These are phyloP conservation scores for Neurospora sp. DNA, from an alignment of 495 filamentous ascomycete genomes.

Conservation along the genomic window DNA sequence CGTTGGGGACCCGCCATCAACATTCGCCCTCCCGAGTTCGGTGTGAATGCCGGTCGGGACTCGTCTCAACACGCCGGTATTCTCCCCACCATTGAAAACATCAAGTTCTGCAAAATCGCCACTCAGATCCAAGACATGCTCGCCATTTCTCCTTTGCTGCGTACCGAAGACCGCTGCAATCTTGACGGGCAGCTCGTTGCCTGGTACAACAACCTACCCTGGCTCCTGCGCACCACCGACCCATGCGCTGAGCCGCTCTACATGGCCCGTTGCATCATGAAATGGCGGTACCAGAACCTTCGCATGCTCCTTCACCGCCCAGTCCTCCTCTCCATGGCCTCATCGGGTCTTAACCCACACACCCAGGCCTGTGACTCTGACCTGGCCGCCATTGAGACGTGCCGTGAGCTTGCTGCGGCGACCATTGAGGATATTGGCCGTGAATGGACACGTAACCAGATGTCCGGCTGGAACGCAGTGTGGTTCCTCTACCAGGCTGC, in stretches of 20 bases:
- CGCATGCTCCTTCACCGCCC: slow-evolving; percentile 74
- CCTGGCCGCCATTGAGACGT: slow-evolving; percentile 56
- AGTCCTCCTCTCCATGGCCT: slow-evolving; percentile 59
- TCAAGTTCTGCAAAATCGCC: slow-evolving; percentile 71
- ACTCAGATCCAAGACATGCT: slow-evolving; percentile 69
- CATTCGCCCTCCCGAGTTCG: slow-evolving; percentile 53
- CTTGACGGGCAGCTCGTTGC: slow-evolving; percentile 58
- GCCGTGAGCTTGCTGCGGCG: slow-evolving; percentile 56
- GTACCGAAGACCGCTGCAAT: slow-evolving; percentile 50
- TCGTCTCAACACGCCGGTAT: slow-evolving; percentile 51
- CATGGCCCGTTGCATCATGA: slow-evolving; percentile 64
- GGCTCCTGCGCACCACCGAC: slow-evolving; percentile 57
- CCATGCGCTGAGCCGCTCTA: slow-evolving; percentile 61
- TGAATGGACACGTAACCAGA: slow-evolving; percentile 61
- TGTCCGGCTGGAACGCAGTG: slow-evolving; percentile 72
- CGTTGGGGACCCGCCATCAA: slow-evolving; percentile 65
- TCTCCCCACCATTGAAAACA: slow-evolving; percentile 64
- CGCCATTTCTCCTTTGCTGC: slow-evolving; percentile 55
- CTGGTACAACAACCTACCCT: slow-evolving; percentile 65
- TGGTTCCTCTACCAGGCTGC: slow-evolving; percentile 77
- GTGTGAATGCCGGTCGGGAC: slow-evolving; percentile 35
- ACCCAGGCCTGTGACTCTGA: slow-evolving; percentile 56
- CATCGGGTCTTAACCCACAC: slow-evolving; percentile 46
- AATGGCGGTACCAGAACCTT: slow-evolving; percentile 71
- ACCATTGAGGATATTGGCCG: slow-evolving; percentile 61